Conservation (phyloP, 352 stramenopile genomes). For the Phytophthora lateralis region DNA sequence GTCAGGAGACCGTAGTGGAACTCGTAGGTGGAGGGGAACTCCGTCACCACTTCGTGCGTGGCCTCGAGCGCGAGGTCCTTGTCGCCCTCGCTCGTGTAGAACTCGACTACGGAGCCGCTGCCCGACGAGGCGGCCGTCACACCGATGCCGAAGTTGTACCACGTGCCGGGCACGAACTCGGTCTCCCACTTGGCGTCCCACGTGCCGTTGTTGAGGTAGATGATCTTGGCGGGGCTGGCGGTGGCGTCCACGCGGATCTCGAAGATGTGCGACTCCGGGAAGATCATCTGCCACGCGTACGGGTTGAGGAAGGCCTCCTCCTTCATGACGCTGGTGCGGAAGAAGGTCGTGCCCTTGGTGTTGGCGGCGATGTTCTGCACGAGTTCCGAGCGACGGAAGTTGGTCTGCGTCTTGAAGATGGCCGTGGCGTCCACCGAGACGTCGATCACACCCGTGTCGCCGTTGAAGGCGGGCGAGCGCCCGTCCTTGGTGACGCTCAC, state of each 20-base stretch:
- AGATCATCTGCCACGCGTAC: constrained; percentile 66
- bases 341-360: constrained; percentile 48
- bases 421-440: constrained; percentile 52
- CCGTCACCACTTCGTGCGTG: constrained; percentile 36
- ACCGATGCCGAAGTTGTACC: constrained; percentile 73
- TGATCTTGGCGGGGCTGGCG: constrained; percentile 46
- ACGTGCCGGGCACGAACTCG: constrained; percentile 51
- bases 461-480: constrained; percentile 52
- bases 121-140: constrained; percentile 29
- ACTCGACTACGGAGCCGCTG: constrained; percentile 35
- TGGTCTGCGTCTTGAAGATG: constrained; percentile 51
- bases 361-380: constrained; percentile 55
- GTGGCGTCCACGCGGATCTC: constrained; percentile 61
- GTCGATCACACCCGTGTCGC: constrained; percentile 57
- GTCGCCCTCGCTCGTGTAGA: constrained; percentile 59
- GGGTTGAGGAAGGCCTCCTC: constrained; percentile 51
- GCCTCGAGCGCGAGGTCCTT: constrained; percentile 38
- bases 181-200: constrained; percentile 55
- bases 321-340: constrained; percentile 63
- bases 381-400: constrained; percentile 67
- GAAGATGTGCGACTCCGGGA: constrained; percentile 60
- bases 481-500: constrained; percentile 47
- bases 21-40: constrained; percentile 38
- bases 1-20: constrained; percentile 56
- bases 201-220: constrained; percentile 53